Percentiles rank a stretch among this genome's conserved stretches.
phyloP scores from a whole-genome alignment of 225 moss, liverwort and hornwort species.

The Thuidium tamariscinum region DNA sequence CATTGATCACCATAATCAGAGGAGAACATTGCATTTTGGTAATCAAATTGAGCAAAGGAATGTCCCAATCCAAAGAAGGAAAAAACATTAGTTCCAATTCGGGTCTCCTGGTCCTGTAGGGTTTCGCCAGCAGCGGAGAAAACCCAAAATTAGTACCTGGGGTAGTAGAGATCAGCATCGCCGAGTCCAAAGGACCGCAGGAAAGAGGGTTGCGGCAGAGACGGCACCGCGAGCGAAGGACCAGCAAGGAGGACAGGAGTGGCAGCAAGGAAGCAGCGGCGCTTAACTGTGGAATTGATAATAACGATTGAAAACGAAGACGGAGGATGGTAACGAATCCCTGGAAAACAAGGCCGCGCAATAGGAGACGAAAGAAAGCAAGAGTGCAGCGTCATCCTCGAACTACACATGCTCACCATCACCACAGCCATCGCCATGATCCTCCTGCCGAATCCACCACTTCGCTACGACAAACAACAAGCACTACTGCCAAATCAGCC shows the following conservation, averaged over 20 bases:
- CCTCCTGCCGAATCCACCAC: background rate
- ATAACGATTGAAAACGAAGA: background rate
- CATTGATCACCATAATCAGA: background rate
- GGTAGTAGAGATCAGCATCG: constrained; percentile 85
- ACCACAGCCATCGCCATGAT: background rate
- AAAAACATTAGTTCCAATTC: background rate
- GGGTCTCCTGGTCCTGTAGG: background rate
- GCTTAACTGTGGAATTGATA: background rate
- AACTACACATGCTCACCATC: background rate
- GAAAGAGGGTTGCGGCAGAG: constrained; percentile 28
- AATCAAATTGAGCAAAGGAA: background rate
- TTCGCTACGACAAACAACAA: background rate
- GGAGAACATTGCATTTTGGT: background rate
- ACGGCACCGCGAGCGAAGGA: background rate
- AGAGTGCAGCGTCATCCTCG: background rate
- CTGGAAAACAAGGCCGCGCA: background rate
- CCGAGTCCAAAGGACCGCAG: constrained; percentile 77
- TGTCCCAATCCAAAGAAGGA: background rate
- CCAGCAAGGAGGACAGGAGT: background rate
- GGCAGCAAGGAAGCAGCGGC: constrained; percentile 16
- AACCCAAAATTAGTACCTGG: constrained; percentile 14
- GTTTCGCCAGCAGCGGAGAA: background rate
- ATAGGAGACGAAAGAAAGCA: background rate
- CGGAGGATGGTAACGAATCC: background rate
- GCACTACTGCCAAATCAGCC: background rate